A percentile compares a stretch with the other conserved stretches of the same genome.
phyloP scores from a whole-genome alignment of 148 eudicot species.

The Talinum fruticosum region DNA sequence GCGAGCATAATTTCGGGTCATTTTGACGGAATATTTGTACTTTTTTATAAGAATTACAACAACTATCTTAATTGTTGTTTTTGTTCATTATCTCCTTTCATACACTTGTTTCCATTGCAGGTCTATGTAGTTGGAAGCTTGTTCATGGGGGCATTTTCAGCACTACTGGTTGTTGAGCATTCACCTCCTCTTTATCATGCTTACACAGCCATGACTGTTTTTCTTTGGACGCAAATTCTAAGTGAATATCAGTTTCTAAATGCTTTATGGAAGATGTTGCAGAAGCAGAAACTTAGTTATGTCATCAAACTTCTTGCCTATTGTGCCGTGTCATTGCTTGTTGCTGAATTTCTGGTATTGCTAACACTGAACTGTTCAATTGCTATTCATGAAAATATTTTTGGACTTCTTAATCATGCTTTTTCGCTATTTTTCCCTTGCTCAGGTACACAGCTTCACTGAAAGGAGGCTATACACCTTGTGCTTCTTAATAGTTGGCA shows the following conservation, averaged over 20 bases:
- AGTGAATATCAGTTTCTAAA: slow-evolving; percentile 63
- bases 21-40: no score
- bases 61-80: neutral
- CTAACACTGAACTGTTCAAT: neutral
- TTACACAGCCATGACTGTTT: slow-evolving; percentile 78
- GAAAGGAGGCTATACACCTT: slow-evolving; percentile 84
- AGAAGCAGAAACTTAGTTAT: slow-evolving; percentile 36
- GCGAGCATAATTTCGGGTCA: neutral
- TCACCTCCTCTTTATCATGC: slow-evolving; percentile 93
- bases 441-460: slow-evolving; percentile 88
- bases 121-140: slow-evolving; percentile 50
- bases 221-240: slow-evolving; percentile 86
- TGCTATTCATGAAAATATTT: neutral
- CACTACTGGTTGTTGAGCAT: slow-evolving; percentile 61
- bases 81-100: neutral
- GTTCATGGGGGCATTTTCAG: slow-evolving; percentile 48
- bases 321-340: slow-evolving; percentile 53
- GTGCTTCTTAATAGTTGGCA: slow-evolving; percentile 72
- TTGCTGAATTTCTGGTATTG: slow-evolving; percentile 81
- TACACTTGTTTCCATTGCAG: slow-evolving; percentile 21
- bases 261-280: slow-evolving; percentile 58
- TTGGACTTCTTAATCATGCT: slow-evolving; percentile 5
- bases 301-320: slow-evolving; percentile 46
- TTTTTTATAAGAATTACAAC: no score
- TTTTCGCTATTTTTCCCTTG: slow-evolving; percentile 11